phyloP scores from a whole-genome alignment of 306 rosid genomes.

The Quercus glauca region DNA sequence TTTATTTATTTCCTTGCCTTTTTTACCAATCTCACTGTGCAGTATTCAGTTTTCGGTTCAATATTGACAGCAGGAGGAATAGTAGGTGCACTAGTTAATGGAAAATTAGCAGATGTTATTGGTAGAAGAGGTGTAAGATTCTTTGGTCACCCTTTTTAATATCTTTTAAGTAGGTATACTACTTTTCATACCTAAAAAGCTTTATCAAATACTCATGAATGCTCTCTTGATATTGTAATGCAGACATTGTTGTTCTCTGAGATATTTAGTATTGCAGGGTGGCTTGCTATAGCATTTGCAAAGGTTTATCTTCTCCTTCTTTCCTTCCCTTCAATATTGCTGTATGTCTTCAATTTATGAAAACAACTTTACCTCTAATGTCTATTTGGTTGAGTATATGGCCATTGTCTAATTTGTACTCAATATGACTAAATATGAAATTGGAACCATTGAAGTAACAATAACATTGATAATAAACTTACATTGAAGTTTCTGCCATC shows the following conservation, averaged over 20 bases:
- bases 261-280: conserved; percentile 68
- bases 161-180: neutral
- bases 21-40: neutral
- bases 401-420: too few species aligned
- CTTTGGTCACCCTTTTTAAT: neutral
- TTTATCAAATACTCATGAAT: neutral
- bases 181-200: too few species aligned
- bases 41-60: conserved; percentile 20
- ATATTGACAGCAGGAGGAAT: conserved; percentile 18
- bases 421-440: too few species aligned
- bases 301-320: neutral
- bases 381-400: too few species aligned
- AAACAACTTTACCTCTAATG: neutral
- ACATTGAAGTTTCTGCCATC: too few species aligned
- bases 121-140: conserved; percentile 64
- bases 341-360: neutral
- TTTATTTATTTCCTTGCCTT: neutral
- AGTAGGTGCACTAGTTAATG: conserved; percentile 4
- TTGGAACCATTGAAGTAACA: too few species aligned
- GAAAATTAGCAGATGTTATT: neutral
- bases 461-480: too few species aligned
- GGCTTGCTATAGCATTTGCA: conserved; percentile 51
- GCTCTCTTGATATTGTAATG: conserved; percentile 5
- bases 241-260: conserved; percentile 77
- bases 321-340: neutral